Evolutionary conservation across 805 yeast species (phyloP), one percentile per base, ranked within the genome.

Genomic region (Yarrowia yakushimensis): DNA sequence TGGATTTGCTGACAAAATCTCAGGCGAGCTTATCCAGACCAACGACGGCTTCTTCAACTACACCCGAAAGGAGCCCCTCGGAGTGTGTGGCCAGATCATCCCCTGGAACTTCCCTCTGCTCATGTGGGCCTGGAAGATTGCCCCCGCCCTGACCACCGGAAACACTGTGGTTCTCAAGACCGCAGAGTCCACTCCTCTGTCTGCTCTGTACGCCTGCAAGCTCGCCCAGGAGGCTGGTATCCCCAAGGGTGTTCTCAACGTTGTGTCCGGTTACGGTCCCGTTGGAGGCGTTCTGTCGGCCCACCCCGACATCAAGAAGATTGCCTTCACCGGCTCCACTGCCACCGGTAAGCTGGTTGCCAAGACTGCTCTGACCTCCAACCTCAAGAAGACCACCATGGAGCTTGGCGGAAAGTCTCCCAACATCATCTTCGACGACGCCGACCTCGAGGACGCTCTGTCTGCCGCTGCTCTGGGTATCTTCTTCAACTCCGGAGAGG

Each of bases 341-440:
- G 89, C 86, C 48, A 86, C 91, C 63, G 98, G 97, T 72, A 85
- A 86, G 74, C 76, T 75, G 68, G 87, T 92, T 72, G 86, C 88
- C 85, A 82, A 81, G 75, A 79, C 82, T 66, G 93, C 96, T 64
- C 86, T 87, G 63, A 80, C 87, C 43, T 68, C 73, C 34, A 84
- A 84, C 76, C 79, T 92, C 77, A 90, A 91, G 80, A 89, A 87
- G 74, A 90, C 92, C 65, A 91, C 97, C 50, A 81, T 92, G 73
- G 98, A 92, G 79, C 85, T 90, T 69, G 98, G 98, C 72, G 98
- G 98, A 72, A 92, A 92, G 79, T 90, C 97, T 23, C 96, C 97
- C 69, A 86, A 87, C 74, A 84, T 92, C 67, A 86, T 92, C 50
- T 90, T 88, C 72, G 85, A 86, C 70, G 97, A 92, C 72, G 93